Percentiles rank a stretch among this genome's conserved stretches.
Evolutionary conservation across 768 basidiomycete genomes (phyloP).

Genomic region (Strobilomyces echinocephalus): DNA sequence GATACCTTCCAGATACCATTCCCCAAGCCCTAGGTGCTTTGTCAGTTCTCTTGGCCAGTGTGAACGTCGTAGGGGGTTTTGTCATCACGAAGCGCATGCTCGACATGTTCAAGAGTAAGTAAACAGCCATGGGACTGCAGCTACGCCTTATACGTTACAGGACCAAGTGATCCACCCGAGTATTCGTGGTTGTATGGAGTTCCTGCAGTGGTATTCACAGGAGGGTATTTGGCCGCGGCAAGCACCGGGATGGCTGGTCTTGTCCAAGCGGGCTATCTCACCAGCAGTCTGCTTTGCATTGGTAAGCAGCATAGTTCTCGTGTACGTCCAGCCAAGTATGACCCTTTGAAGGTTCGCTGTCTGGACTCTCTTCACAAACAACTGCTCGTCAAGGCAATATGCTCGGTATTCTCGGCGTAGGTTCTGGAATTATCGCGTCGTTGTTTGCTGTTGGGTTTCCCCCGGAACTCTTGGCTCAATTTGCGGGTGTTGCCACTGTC

Average conservation of each 20-base stretch:
- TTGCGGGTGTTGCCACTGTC: conserved; percentile 70
- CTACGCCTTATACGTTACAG: conserved; percentile 31
- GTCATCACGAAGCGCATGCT: conserved; percentile 90
- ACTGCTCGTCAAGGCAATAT: conserved; percentile 87
- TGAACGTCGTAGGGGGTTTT: conserved; percentile 87
- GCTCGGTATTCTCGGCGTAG: conserved; percentile 82
- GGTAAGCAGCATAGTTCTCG: conserved; percentile 36
- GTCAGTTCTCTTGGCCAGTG: conserved; percentile 81
- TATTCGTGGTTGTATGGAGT: conserved; percentile 79
- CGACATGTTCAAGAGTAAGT: conserved; percentile 84
- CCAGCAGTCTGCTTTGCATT: conserved; percentile 84
- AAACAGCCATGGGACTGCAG: not conserved
- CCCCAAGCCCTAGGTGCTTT: conserved; percentile 76
- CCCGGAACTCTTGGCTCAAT: conserved; percentile 68
- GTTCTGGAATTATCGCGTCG: conserved; percentile 76
- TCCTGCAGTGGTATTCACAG: conserved; percentile 77
- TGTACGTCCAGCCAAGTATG: not conserved
- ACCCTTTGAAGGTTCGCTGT: conserved; percentile 56
- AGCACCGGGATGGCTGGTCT: conserved; percentile 82
- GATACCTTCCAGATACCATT: conserved; percentile 74
- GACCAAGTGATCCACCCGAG: conserved; percentile 81
- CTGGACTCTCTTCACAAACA: conserved; percentile 71
- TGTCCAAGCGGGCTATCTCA: conserved; percentile 82
- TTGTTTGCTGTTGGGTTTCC: conserved; percentile 81
- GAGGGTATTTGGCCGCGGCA: conserved; percentile 77